Evolutionary conservation across 148 eudicot genomes (phyloP).

Genomic region (Heliosperma pusillum): DNA sequence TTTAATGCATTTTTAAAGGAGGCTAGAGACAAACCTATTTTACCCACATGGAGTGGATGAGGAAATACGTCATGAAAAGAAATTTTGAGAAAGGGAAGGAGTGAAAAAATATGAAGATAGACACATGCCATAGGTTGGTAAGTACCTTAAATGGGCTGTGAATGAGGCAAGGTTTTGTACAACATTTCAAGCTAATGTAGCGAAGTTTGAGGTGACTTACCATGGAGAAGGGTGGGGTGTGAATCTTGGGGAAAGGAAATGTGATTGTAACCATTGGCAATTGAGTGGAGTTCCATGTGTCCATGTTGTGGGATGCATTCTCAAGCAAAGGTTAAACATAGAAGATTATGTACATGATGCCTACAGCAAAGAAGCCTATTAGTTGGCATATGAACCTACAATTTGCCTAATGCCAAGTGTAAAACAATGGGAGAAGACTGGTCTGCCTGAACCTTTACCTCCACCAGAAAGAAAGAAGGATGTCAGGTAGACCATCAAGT

Average conservation of each 20-base stretch:
- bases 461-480: neutral
- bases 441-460: neutral
- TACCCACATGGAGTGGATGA: too few relatives aligned
- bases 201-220: neutral
- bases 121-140: neutral
- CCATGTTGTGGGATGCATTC: constrained; percentile 1
- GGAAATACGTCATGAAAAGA: neutral
- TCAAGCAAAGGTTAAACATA: neutral
- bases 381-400: neutral
- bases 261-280: neutral
- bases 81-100: neutral
- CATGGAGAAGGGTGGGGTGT: neutral
- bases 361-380: neutral
- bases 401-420: neutral
- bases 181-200: too few relatives aligned
- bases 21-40: neutral
- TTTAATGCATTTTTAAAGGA: neutral
- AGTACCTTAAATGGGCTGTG: neutral
- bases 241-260: neutral
- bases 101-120: neutral
- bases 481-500: neutral
- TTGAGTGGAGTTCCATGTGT: neutral
- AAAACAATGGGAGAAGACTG: neutral
- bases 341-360: neutral
- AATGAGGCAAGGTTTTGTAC: neutral